A percentile compares a stretch with the other conserved stretches of the same genome.
These are phyloP conservation scores for Nymphaea colorata DNA, from an alignment of 164 flowering plant genomes.

Conservation along the genomic window DNA sequence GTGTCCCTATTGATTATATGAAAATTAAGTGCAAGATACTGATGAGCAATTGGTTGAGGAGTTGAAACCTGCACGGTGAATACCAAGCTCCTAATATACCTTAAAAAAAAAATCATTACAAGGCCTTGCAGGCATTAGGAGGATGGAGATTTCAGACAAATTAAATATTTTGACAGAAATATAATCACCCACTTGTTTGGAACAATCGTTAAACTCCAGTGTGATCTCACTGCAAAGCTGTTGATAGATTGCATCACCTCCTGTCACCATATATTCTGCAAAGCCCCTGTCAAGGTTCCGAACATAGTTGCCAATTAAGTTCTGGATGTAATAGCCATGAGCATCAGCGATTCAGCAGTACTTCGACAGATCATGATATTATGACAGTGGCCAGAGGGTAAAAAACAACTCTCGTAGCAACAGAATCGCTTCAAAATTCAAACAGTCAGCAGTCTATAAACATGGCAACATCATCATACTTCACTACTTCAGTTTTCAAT, in stretches of 20 bases:
- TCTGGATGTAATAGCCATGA: neutral
- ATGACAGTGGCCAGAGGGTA: too few relatives aligned
- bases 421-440: too few relatives aligned
- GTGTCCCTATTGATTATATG: too few relatives aligned
- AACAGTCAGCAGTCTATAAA: too few relatives aligned
- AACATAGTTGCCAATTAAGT: neutral
- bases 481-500: too few relatives aligned
- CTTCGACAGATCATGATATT: neutral
- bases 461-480: too few relatives aligned
- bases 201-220: slow-evolving; percentile 74
- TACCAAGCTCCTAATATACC: too few relatives aligned
- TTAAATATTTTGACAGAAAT: neutral
- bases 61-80: too few relatives aligned
- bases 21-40: too few relatives aligned
- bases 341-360: neutral
- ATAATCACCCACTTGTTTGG: slow-evolving; percentile 53
- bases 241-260: slow-evolving; percentile 63
- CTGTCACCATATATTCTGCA: slow-evolving; percentile 62
- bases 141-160: neutral
- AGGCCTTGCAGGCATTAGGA: neutral
- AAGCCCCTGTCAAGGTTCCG: slow-evolving; percentile 52
- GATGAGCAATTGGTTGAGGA: too few relatives aligned
- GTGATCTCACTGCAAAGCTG: slow-evolving; percentile 81
- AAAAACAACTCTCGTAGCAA: too few relatives aligned
- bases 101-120: too few relatives aligned